Conservation (phyloP, 164 flowering plant genomes). For the Pachysandra terminalis region DNA sequence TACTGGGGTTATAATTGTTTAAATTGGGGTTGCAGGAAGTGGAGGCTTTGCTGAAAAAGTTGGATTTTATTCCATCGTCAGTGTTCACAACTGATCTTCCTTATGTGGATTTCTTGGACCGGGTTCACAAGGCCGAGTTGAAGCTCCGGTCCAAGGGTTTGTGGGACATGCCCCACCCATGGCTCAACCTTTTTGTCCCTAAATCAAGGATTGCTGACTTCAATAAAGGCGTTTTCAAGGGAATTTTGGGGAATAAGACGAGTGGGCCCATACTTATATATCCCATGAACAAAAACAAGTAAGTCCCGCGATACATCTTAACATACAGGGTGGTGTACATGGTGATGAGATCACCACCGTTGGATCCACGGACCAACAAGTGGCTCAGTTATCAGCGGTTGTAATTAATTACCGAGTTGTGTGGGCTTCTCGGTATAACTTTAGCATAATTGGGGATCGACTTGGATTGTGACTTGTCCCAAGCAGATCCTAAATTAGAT, state of each 20-base stretch:
- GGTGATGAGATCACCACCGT: too few relatives aligned
- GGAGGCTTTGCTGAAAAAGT: conserved; percentile 51
- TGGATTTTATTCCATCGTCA: conserved; percentile 62
- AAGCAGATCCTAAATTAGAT: too few relatives aligned
- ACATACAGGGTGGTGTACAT: too few relatives aligned
- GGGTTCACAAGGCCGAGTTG: conserved; percentile 93
- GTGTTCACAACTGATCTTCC: conserved; percentile 76
- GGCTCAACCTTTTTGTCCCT: conserved; percentile 96
- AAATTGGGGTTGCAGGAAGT: conserved; percentile 54
- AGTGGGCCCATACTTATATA: conserved; percentile 94
- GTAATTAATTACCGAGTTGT: too few relatives aligned
- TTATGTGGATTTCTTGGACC: conserved; percentile 86
- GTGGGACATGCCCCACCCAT: conserved; percentile 98
- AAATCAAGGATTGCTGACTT: conserved; percentile 75
- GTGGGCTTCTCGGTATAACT: too few relatives aligned
- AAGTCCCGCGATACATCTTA: conserved; percentile 17
- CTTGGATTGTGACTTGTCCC: too few relatives aligned
- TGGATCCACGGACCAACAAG: too few relatives aligned
- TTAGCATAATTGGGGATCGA: too few relatives aligned
- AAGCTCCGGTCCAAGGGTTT: conserved; percentile 83
- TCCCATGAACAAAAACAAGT: conserved; percentile 96
- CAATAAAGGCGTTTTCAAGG: conserved; percentile 82
- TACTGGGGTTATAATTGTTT: too few relatives aligned
- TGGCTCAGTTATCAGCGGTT: too few relatives aligned
- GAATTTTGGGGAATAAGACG: conserved; percentile 79